Conservation (phyloP, 176 grass and related monocot genomes). For the Carex parvula region DNA sequence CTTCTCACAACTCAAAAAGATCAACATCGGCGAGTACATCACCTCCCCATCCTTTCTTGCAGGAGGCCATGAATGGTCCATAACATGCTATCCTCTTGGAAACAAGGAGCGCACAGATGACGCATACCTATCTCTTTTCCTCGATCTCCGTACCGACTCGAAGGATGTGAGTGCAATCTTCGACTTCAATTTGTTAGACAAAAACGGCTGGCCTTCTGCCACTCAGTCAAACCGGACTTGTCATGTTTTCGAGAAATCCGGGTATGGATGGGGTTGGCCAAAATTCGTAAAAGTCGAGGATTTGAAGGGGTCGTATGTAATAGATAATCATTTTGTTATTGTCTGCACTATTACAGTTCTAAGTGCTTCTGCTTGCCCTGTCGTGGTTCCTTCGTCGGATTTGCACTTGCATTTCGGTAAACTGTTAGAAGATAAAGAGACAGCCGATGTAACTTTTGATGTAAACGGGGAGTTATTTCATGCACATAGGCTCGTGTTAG, state of each 20-base stretch:
- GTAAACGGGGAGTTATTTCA: slow-evolving; percentile 10
- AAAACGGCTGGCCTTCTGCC: neutral
- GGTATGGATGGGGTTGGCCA: slow-evolving; percentile 25
- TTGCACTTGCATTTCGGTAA: slow-evolving; percentile 3
- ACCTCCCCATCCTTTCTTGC: neutral
- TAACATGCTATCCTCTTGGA: slow-evolving; percentile 25
- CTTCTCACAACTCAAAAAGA: slow-evolving; percentile 1
- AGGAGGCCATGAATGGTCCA: slow-evolving; percentile 13
- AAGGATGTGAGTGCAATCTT: slow-evolving; percentile 22
- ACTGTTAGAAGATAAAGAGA: slow-evolving; percentile 22
- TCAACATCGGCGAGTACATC: neutral
- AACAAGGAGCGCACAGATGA: slow-evolving; percentile 3
- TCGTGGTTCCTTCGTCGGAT: neutral
- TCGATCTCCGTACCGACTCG: slow-evolving; percentile 14
- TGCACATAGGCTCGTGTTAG: slow-evolving; percentile 15
- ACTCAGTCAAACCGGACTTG: slow-evolving; percentile 14
- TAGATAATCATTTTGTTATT: slow-evolving; percentile 6
- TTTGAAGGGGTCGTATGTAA: neutral
- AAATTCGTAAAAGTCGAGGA: slow-evolving; percentile 7
- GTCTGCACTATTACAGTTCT: slow-evolving; percentile 20
- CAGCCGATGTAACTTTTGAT: neutral
- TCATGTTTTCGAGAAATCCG: slow-evolving; percentile 21
- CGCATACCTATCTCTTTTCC: neutral
- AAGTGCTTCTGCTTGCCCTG: neutral
- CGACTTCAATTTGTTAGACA: slow-evolving; percentile 25